A percentile compares a stretch with the other conserved stretches of the same genome.
These are phyloP conservation scores for Eimeria maxima DNA, from an alignment of 169 alveolate species.

Conservation along the genomic window DNA sequence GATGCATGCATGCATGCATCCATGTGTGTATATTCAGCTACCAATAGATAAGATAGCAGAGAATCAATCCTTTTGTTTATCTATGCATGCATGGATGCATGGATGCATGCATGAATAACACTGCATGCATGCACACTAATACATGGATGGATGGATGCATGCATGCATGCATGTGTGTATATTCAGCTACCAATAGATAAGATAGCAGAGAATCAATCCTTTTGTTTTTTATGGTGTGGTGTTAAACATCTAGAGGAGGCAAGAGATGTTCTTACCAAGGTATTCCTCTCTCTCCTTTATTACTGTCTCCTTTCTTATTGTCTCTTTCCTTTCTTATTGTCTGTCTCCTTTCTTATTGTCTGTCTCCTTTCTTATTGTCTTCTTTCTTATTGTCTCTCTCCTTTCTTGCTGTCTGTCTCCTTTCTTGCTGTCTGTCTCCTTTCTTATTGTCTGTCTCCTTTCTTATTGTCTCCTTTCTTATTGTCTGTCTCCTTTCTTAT, in stretches of 20 bases:
- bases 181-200: slow-evolving; percentile 91
- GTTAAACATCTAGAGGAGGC: slow-evolving; percentile 93
- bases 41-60: slow-evolving; percentile 94
- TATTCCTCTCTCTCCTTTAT: background rate
- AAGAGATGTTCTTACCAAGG: slow-evolving; percentile 66
- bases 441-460: background rate
- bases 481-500: no score
- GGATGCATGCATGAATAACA: no score
- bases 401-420: no score
- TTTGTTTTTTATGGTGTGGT: slow-evolving; percentile 96
- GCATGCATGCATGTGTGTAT: no score
- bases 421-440: background rate
- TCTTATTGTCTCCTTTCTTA: no score
- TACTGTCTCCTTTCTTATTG: no score
- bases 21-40: slow-evolving; percentile 79
- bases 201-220: slow-evolving; percentile 94
- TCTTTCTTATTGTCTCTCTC: no score
- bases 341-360: background rate
- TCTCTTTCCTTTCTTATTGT: no score
- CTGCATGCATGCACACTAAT: no score
- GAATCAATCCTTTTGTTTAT: slow-evolving; percentile 89
- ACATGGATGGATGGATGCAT: no score
- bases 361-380: background rate
- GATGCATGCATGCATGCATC: no score
- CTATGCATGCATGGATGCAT: no score